These are phyloP conservation scores for Saccharomycopsis babjevae DNA, from an alignment of 805 yeast species.

Conservation along the genomic window DNA sequence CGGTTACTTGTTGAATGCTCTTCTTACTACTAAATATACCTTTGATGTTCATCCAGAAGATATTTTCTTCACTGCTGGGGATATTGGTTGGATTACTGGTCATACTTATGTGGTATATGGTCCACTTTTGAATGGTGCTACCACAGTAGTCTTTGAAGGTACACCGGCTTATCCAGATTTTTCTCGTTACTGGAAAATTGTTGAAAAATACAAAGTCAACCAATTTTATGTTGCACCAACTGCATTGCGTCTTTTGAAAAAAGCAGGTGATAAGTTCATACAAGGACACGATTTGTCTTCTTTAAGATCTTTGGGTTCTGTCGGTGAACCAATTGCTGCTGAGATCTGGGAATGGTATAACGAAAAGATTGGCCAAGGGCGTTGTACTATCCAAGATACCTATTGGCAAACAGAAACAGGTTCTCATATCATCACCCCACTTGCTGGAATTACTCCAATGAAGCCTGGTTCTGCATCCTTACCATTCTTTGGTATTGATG, in stretches of 20 bases:
- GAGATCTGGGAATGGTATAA: slow-evolving; percentile 85
- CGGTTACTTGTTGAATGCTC: slow-evolving; percentile 67
- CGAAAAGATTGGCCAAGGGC: slow-evolving; percentile 57
- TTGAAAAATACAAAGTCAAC: slow-evolving; percentile 59
- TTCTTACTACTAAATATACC: slow-evolving; percentile 61
- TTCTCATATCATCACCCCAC: slow-evolving; percentile 66
- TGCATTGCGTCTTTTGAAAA: slow-evolving; percentile 64
- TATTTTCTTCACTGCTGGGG: slow-evolving; percentile 77
- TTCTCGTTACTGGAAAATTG: slow-evolving; percentile 73
- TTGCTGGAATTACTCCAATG: slow-evolving; percentile 69
- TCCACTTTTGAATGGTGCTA: slow-evolving; percentile 64
- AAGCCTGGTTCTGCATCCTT: slow-evolving; percentile 81
- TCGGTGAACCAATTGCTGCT: slow-evolving; percentile 80
- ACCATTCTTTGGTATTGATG: slow-evolving; percentile 75
- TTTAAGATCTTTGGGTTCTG: slow-evolving; percentile 66
- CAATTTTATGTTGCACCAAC: slow-evolving; percentile 84
- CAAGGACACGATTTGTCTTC: slow-evolving; percentile 52
- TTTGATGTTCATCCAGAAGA: slow-evolving; percentile 72
- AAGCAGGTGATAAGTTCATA: slow-evolving; percentile 59
- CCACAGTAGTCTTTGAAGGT: slow-evolving; percentile 76
- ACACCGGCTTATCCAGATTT: slow-evolving; percentile 80
- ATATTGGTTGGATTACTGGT: slow-evolving; percentile 88
- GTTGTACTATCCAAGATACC: slow-evolving; percentile 70
- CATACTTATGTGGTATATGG: slow-evolving; percentile 80
- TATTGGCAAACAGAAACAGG: slow-evolving; percentile 90